Base-by-base conservation (phyloP, 2,329 filamentous ascomycete genomes). In the Amauroascus niger region DNA sequence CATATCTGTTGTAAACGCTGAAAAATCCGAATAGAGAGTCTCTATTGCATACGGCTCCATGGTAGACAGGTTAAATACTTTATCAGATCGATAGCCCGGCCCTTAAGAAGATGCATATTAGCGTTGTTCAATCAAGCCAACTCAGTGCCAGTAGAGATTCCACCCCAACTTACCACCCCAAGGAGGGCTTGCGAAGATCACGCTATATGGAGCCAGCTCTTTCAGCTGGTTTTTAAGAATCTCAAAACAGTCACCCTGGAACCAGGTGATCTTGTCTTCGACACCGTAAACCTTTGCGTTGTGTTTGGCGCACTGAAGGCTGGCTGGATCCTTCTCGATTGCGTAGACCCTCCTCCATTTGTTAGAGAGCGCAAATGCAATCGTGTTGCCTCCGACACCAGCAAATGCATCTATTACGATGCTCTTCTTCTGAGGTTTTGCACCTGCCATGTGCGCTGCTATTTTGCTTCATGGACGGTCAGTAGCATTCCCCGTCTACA, bases 331-430 rank as follows among this genome's bases (percentile, higher is more conserved):
- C 61, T 84, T 86, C 71, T 98, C 93, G 61, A 98, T 85, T 40
- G 87, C 88, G 65, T 97, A 88, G 59, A 98, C 81, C 59, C 81
- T 83, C 49, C 83, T 79, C 86, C 88, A 98, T 58, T 83, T 81
- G 18, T 79, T 81, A 0, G 84, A 87, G 8, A 83, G 78, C 16
- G 93, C 91, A 62, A 98, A 94, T n/a, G 90, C 88, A 61, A 98
- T 97, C 22, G 86, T 81, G 67, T 98, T 98, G 52, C 90, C 93
- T 35, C 94, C 93, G 0, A 87, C 89, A 41, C 93, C 93, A 26
- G 84, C 87, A 70, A 98, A 98, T 44, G 86, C 80, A 68, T 98
- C 93, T 55, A 98, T 81, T 35, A 98, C 73, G 33, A 84, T 79
- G 8, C 74, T 80, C 60, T 83, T 86, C 14, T 72, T 71, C 16